These are phyloP conservation scores for Penicillium brasilianum DNA, from an alignment of 2,329 filamentous ascomycete species.

Conservation along the genomic window DNA sequence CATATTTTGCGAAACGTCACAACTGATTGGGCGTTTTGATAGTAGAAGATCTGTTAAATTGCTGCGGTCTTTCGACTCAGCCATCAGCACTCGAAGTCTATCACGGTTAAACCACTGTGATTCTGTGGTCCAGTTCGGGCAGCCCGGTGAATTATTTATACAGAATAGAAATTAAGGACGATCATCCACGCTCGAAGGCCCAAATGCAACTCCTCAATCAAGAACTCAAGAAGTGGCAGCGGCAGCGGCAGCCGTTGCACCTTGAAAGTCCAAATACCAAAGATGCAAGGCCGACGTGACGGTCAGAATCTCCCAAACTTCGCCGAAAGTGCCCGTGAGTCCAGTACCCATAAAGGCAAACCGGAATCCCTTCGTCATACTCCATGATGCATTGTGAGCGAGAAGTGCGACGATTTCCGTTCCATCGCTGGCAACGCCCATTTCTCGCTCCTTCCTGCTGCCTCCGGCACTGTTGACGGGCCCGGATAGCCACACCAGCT, in stretches of 20 bases:
- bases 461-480: background rate
- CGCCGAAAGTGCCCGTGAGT: slow-evolving; percentile 13
- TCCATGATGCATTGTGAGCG: slow-evolving; percentile 21
- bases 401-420: slow-evolving; percentile 22
- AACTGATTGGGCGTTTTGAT: background rate
- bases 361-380: slow-evolving; percentile 18
- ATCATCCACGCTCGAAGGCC: background rate
- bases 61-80: too few relatives aligned
- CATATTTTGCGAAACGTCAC: background rate
- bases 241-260: background rate
- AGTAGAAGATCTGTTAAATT: background rate
- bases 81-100: too few relatives aligned
- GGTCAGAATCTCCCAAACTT: slow-evolving; percentile 18
- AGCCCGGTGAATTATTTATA: background rate
- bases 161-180: background rate
- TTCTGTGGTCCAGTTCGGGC: background rate
- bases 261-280: slow-evolving; percentile 16
- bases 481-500: slow-evolving; percentile 16
- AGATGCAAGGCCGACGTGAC: slow-evolving; percentile 19
- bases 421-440: slow-evolving; percentile 18
- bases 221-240: background rate
- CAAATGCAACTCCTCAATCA: background rate
- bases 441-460: slow-evolving; percentile 15
- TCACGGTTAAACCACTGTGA: background rate
- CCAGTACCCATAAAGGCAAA: slow-evolving; percentile 16